phyloP scores from a whole-genome alignment of 1,139 yeast species.

The Sugiyamaella japonica region DNA sequence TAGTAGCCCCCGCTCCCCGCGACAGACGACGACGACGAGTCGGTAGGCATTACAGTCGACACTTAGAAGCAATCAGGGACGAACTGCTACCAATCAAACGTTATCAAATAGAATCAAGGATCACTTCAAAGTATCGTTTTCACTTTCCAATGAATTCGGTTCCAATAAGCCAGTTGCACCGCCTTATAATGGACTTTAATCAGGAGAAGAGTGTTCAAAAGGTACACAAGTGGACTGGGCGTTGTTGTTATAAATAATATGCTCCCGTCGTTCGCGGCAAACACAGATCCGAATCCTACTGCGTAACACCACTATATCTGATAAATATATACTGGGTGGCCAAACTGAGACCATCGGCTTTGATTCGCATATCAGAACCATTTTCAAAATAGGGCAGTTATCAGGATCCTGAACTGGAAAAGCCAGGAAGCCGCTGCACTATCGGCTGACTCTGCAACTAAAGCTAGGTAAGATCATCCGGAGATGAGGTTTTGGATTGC shows the following conservation, averaged over 20 bases:
- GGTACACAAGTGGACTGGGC: too few relatives aligned
- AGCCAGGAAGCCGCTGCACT: neutral
- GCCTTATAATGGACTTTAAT: too few relatives aligned
- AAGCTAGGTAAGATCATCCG: neutral
- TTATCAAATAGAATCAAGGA: neutral
- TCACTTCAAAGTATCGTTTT: too few relatives aligned
- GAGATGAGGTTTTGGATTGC: neutral
- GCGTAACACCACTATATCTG: neutral
- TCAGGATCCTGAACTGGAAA: too few relatives aligned
- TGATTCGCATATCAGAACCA: too few relatives aligned
- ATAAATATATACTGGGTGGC: neutral
- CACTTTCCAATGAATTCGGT: too few relatives aligned
- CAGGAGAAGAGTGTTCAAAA: too few relatives aligned
- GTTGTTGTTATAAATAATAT: too few relatives aligned
- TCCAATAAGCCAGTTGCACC: too few relatives aligned
- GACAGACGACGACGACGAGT: neutral
- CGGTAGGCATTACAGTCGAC: neutral
- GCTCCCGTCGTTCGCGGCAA: too few relatives aligned
- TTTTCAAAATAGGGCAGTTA: too few relatives aligned
- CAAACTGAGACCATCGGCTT: neutral
- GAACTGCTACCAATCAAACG: neutral
- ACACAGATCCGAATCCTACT: neutral
- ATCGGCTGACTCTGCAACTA: neutral
- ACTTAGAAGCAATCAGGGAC: too few relatives aligned
- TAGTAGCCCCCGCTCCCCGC: neutral